Percentiles rank a stretch among this genome's conserved stretches.
These are phyloP conservation scores for Pyrenophora seminiperda DNA, from an alignment of 2,329 filamentous ascomycete species.

Conservation along the genomic window DNA sequence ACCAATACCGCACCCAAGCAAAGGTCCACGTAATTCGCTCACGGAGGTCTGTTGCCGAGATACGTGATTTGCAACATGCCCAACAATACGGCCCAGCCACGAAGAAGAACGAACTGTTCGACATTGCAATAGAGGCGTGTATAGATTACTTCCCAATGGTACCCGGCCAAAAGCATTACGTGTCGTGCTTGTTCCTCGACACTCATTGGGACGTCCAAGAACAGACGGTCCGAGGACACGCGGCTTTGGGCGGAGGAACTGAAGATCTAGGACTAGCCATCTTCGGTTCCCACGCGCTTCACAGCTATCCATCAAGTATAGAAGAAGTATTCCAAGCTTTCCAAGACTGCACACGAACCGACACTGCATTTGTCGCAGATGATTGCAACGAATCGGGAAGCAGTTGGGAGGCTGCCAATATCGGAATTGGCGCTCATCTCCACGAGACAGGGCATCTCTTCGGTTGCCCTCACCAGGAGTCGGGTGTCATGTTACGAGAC, in stretches of 20 bases:
- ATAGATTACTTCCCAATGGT: constrained; percentile 74
- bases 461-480: constrained; percentile 87
- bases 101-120: constrained; percentile 74
- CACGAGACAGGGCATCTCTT: constrained; percentile 91
- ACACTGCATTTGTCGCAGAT: constrained; percentile 79
- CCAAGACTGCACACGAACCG: constrained; percentile 86
- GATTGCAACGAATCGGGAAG: constrained; percentile 86
- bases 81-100: constrained; percentile 75
- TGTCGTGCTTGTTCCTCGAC: constrained; percentile 85
- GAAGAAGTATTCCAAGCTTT: constrained; percentile 92
- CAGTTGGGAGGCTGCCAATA: constrained; percentile 93
- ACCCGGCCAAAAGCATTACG: constrained; percentile 82
- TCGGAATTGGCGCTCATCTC: constrained; percentile 90
- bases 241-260: constrained; percentile 76
- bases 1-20: constrained; percentile 85
- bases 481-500: constrained; percentile 89
- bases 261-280: constrained; percentile 82
- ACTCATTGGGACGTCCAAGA: constrained; percentile 79
- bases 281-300: constrained; percentile 89
- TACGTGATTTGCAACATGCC: constrained; percentile 76
- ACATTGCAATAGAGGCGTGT: constrained; percentile 77
- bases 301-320: constrained; percentile 86
- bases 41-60: constrained; percentile 82
- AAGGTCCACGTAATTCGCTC: constrained; percentile 84
- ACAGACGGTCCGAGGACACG: constrained; percentile 77